phyloP scores from a whole-genome alignment of 768 basidiomycete species.

The Boletus coccyginus region DNA sequence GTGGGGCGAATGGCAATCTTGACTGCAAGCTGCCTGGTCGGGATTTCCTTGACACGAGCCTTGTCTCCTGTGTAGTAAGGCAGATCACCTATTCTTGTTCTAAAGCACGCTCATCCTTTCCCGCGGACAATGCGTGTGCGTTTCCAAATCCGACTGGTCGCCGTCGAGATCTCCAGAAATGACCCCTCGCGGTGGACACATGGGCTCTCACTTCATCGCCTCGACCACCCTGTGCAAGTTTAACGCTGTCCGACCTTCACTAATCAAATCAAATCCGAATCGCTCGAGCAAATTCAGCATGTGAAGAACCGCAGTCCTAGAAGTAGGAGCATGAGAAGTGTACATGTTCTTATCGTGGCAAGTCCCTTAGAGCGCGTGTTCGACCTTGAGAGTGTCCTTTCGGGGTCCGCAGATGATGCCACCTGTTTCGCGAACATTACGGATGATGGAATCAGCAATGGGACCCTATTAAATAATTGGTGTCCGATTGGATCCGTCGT shows the following conservation, averaged over 20 bases:
- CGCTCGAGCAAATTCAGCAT: constrained; percentile 89
- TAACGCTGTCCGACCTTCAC: constrained; percentile 53
- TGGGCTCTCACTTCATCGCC: constrained; percentile 71
- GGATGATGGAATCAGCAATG: constrained; percentile 76
- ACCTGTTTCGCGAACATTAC: constrained; percentile 66
- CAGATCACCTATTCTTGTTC: constrained; percentile 83
- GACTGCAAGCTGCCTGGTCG: constrained; percentile 66
- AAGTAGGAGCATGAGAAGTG: constrained; percentile 81
- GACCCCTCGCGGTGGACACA: constrained; percentile 11
- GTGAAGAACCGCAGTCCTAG: constrained; percentile 86
- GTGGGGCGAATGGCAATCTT: constrained; percentile 67
- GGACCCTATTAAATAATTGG: constrained; percentile 49
- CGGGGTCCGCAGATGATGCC: constrained; percentile 80
- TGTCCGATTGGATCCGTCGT: constrained; percentile 12
- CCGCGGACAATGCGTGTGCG: constrained; percentile 8
- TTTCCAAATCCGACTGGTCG: constrained; percentile 49
- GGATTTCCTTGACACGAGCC: constrained; percentile 56
- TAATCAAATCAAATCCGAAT: constrained; percentile 44
- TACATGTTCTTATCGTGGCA: constrained; percentile 80
- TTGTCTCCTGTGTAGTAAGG: constrained; percentile 53
- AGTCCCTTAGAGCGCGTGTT: constrained; percentile 71
- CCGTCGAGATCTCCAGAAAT: constrained; percentile 4
- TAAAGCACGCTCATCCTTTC: constrained; percentile 29
- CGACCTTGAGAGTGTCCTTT: constrained; percentile 65
- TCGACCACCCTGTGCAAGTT: constrained; percentile 83